Base-by-base conservation (phyloP, 306 rosid genomes). In the Lupinus albus region DNA sequence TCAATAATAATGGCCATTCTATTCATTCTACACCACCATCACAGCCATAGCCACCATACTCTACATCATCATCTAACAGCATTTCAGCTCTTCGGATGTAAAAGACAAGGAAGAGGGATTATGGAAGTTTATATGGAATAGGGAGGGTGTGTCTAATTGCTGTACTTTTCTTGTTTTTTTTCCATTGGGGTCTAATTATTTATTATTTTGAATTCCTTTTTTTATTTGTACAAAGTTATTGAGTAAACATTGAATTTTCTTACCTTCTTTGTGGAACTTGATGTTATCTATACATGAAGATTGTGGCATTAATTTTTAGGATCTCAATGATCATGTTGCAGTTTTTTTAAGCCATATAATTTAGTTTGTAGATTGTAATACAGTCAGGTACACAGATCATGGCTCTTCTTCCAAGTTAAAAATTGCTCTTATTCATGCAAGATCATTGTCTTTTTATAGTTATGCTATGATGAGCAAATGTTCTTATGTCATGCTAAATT, bases 91-190 rank as follows among this genome's bases (percentile, higher is more conserved):
- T 52, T 81, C 77, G 58, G 60, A 15, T 74, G 67, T 68, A 56
- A 49, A 6, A 48, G 41, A 68, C 21, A 68, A 17, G 15, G 47
- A 48, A 51, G 14, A 20, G 60, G 16, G 36, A 8, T 21, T 33
- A 60, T 52, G 63, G 70, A 64, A 49, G 68, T 38, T 46, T 70
- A 42, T 76, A 42, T 32, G 58, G 75, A 67, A 68, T 64, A 54
- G 45, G 62, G 28, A 45, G 74, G 60, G 71, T 61, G 62, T 71
- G 75, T 64, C 52, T 72, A 68, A 62, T 70, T 78, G 73, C 38
- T 82, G 82, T 75, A 53, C 13, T 66, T 67, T 71, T 65, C 18
- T 48, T 41, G 12, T 67, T 70, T 76, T 70, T 76, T 80, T 61
- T 56, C 32, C 38, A 21, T 59, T 49, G 30, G 3, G 53, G 72